phyloP scores from a whole-genome alignment of 306 rosid genomes.

The Carpinus viminea region DNA sequence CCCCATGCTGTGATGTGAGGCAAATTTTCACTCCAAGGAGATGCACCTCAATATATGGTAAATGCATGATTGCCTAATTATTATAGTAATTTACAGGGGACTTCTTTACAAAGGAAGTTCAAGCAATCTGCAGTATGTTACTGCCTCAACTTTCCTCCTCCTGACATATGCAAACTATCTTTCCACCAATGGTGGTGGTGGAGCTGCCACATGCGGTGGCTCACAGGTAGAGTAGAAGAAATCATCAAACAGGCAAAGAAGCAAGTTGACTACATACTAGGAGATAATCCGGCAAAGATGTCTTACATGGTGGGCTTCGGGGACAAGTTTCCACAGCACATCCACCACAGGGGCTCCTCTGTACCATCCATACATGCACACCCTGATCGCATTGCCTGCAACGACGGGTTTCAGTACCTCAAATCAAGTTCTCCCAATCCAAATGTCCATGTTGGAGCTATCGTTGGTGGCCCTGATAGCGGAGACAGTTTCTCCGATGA shows the following conservation, averaged over 20 bases:
- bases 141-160: conserved; percentile 61
- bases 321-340: conserved; percentile 51
- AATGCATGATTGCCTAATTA: not conserved
- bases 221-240: conserved; percentile 43
- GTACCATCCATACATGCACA: conserved; percentile 53
- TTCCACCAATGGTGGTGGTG: conserved; percentile 40
- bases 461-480: conserved; percentile 89
- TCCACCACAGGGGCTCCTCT: conserved; percentile 87
- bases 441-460: conserved; percentile 70
- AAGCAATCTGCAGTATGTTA: conserved; percentile 85
- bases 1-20: not conserved
- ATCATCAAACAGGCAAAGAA: conserved; percentile 55
- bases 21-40: not conserved
- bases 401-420: conserved; percentile 58
- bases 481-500: conserved; percentile 66
- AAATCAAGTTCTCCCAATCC: conserved; percentile 64
- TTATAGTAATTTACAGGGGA: conserved; percentile 50
- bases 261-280: conserved; percentile 84
- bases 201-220: conserved; percentile 44
- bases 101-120: conserved; percentile 69
- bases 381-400: conserved; percentile 47
- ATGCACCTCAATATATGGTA: not conserved
- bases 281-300: conserved; percentile 65
- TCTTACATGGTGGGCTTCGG: conserved; percentile 94
- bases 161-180: conserved; percentile 67